Evolutionary conservation across 441 rosid species (phyloP).

Genomic region (Populus hybrid): DNA sequence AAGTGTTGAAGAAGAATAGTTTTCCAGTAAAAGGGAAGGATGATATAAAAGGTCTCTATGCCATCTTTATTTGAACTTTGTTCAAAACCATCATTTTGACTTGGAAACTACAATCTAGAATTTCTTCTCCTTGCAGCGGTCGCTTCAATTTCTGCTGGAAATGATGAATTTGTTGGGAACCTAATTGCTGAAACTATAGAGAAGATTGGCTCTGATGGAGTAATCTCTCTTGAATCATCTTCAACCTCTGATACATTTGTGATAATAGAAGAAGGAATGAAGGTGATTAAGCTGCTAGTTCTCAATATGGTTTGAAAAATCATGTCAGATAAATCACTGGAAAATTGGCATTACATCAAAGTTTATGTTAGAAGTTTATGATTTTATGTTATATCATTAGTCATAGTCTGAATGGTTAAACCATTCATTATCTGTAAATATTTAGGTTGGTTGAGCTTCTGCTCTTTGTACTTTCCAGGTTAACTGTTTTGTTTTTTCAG

Average conservation of each 20-base stretch:
- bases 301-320: constrained; percentile 2
- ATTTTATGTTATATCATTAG: too few relatives aligned
- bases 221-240: constrained; percentile 76
- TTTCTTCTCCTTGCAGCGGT: constrained; percentile 46
- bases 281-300: constrained; percentile 44
- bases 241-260: constrained; percentile 68
- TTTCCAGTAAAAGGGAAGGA: constrained; percentile 59
- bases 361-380: too few relatives aligned
- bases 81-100: background rate
- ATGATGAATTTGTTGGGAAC: constrained; percentile 73
- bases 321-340: background rate
- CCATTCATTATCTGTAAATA: too few relatives aligned
- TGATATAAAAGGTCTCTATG: constrained; percentile 57
- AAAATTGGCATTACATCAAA: background rate
- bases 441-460: background rate
- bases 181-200: constrained; percentile 75
- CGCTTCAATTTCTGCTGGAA: constrained; percentile 93
- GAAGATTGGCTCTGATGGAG: constrained; percentile 85
- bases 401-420: too few relatives aligned
- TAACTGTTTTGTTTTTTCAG: background rate
- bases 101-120: background rate
- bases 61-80: background rate
- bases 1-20: constrained; percentile 54
- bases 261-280: constrained; percentile 85
- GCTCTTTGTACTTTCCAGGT: background rate